Evolutionary conservation across 495 filamentous ascomycete species (phyloP).

Genomic region (Penicillium verhagenii): DNA sequence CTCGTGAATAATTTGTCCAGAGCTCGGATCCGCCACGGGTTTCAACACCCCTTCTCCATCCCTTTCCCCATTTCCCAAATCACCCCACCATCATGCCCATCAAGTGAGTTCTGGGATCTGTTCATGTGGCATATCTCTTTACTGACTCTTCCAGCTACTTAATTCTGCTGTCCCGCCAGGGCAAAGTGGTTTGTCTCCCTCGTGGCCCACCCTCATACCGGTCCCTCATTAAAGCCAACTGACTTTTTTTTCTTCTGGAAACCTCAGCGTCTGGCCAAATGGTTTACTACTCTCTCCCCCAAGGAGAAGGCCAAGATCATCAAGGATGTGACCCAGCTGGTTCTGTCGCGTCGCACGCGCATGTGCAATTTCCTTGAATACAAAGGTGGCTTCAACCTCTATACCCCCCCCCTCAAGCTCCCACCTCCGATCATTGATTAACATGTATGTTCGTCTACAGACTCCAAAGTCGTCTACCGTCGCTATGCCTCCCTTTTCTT

Average conservation of each 20-base stretch:
- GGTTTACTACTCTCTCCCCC: conserved; percentile 97
- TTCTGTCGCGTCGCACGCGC: conserved; percentile 88
- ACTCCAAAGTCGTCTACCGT: conserved; percentile 97
- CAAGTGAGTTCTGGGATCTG: conserved; percentile 43
- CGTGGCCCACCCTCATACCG: conserved; percentile 40
- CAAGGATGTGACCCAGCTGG: conserved; percentile 98
- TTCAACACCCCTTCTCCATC: conserved; percentile 22
- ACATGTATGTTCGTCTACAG: conserved; percentile 39
- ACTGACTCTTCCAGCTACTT: conserved; percentile 66
- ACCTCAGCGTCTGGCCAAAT: conserved; percentile 90
- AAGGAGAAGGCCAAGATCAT: conserved; percentile 99
- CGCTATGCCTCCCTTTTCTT: conserved; percentile 99
- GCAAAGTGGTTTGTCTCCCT: conserved; percentile 80
- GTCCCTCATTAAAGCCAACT: conserved; percentile 28
- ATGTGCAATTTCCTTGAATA: conserved; percentile 99
- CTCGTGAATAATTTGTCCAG: conserved; percentile 42
- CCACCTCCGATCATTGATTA: conserved; percentile 12
- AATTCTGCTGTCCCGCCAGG: conserved; percentile 94
- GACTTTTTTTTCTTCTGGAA: conserved; percentile 27
- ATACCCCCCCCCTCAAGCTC: background rate
- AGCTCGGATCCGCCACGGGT: conserved; percentile 26
- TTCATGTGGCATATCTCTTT: background rate
- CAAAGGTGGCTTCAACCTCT: conserved; percentile 63
- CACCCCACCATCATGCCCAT: conserved; percentile 50
- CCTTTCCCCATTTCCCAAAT: conserved; percentile 10